Conservation (phyloP, 352 stramenopile genomes). For the Aphanomyces invadans region DNA sequence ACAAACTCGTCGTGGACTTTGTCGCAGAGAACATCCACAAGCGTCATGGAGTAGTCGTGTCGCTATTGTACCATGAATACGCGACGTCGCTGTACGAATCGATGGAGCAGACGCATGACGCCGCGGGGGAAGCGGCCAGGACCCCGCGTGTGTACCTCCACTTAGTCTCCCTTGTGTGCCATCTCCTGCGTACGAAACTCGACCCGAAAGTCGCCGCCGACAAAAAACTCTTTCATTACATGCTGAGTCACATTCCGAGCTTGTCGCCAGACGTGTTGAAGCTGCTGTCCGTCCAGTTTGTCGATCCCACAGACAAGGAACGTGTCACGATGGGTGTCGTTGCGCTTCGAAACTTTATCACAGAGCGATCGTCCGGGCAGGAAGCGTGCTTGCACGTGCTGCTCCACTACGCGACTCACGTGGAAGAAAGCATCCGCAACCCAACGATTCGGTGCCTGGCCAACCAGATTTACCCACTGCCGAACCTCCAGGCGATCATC, state of each 20-base stretch:
- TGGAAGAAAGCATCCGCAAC: constrained; percentile 60
- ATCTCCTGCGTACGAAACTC: constrained; percentile 3
- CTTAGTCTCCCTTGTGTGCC: constrained; percentile 9
- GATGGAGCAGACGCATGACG: neutral
- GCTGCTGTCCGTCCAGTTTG: constrained; percentile 41
- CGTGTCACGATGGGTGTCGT: constrained; percentile 65
- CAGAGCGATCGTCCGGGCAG: constrained; percentile 51
- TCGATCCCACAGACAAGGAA: constrained; percentile 31
- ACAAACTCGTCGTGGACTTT: constrained; percentile 21
- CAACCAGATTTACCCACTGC: constrained; percentile 65
- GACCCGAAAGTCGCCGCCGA: constrained; percentile 32
- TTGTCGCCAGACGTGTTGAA: constrained; percentile 52
- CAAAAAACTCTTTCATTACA: constrained; percentile 57
- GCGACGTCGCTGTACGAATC: constrained; percentile 13
- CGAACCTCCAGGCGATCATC: constrained; percentile 44
- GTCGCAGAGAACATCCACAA: constrained; percentile 22
- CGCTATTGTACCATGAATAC: constrained; percentile 22
- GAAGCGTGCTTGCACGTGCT: constrained; percentile 46
- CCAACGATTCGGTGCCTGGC: constrained; percentile 63
- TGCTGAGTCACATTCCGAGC: constrained; percentile 49
- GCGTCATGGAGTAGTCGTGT: constrained; percentile 12
- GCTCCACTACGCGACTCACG: constrained; percentile 58
- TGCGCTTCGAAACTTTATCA: constrained; percentile 57
- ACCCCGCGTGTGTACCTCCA: neutral
- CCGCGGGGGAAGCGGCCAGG: neutral